Conservation (phyloP, 768 basidiomycete species). For the Rhodotorula diobovata region DNA sequence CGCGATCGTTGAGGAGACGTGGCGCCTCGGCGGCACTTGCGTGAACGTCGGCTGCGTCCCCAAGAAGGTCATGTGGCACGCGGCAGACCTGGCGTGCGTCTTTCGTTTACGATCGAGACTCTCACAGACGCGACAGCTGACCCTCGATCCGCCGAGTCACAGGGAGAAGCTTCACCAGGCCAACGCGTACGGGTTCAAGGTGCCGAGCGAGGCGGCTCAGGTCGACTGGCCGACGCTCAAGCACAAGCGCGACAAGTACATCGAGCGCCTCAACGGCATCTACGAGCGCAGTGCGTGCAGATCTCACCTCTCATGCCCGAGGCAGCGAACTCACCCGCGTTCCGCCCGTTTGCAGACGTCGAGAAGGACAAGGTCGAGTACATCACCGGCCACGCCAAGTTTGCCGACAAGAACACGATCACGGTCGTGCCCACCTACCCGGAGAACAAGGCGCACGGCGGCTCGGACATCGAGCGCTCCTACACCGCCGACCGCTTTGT, state of each 20-base stretch:
- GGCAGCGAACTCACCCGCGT: no score
- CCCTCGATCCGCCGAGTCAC: background rate
- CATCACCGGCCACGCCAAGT: slow-evolving; percentile 69
- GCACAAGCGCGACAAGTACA: slow-evolving; percentile 90
- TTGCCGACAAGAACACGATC: slow-evolving; percentile 65
- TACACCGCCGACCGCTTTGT: slow-evolving; percentile 72
- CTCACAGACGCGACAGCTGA: no score
- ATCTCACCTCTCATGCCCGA: no score
- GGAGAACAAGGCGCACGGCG: slow-evolving; percentile 36
- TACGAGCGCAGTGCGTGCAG: slow-evolving; percentile 62
- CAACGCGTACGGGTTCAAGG: slow-evolving; percentile 56
- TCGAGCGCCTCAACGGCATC: slow-evolving; percentile 78
- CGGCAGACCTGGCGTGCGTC: slow-evolving; percentile 57
- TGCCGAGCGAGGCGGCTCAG: slow-evolving; percentile 42
- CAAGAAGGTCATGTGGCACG: slow-evolving; percentile 99
- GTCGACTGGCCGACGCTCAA: slow-evolving; percentile 92
- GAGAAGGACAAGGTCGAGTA: slow-evolving; percentile 80
- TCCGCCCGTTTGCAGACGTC: slow-evolving; percentile 53
- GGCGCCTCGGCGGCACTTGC: slow-evolving; percentile 60
- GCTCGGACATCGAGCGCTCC: slow-evolving; percentile 63
- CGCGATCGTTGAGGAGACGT: slow-evolving; percentile 74
- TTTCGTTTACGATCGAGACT: no score
- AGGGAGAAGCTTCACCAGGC: slow-evolving; percentile 78
- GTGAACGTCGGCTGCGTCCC: slow-evolving; percentile 60
- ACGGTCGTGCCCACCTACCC: slow-evolving; percentile 58